Evolutionary conservation across 2,329 filamentous ascomycete genomes (phyloP), one percentile per base, ranked within the genome.

Genomic region (Dothideomycetes sp.): DNA sequence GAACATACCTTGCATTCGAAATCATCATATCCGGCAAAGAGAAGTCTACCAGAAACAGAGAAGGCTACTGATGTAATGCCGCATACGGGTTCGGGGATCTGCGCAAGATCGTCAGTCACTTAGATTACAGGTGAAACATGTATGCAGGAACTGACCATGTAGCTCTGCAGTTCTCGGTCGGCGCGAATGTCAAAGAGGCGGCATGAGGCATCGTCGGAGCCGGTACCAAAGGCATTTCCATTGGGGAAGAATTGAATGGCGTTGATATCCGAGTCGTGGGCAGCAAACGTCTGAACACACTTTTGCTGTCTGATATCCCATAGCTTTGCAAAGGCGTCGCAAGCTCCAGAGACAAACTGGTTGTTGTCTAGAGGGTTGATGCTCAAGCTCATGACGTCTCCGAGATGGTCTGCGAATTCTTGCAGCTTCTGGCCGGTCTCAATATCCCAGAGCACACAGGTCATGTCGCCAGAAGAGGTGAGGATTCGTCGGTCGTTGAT

Each of bases 201-300:
- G 73, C 91, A 98, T 30, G 89, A 94, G 40, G 91, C 91, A 60
- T 98, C 91, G 54, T 98, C 91, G 33, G 91, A 96, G 43, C 91
- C 91, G 40, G 91, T 96, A 50, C 94, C 91, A 58, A 98, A 96
- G 18, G 91, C 94, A 63, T 96, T 94, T 46, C 91, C 91, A 57
- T 96, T 93, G 39, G 91, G 91, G 79, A 96, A 96, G 71, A 96
- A 98, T 61, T 96, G 91, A 49, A 98, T 95, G 53, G 91, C 91
- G 63, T 98, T 98, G 71, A 98, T 98, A 58, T 98, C 91, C 33
- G 88, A 95, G 65, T 96, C 91, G 65, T 96, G 91, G 19, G 91
- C 91, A 38, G 91, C 88, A 63, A 98, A 98, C 2, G 91, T 98
- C 71, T 98, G 91, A 38, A 94, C 88, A 50, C 91, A 93, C 73